Base-by-base conservation (phyloP, 345 rosid genomes). In the Aegle marmelos region DNA sequence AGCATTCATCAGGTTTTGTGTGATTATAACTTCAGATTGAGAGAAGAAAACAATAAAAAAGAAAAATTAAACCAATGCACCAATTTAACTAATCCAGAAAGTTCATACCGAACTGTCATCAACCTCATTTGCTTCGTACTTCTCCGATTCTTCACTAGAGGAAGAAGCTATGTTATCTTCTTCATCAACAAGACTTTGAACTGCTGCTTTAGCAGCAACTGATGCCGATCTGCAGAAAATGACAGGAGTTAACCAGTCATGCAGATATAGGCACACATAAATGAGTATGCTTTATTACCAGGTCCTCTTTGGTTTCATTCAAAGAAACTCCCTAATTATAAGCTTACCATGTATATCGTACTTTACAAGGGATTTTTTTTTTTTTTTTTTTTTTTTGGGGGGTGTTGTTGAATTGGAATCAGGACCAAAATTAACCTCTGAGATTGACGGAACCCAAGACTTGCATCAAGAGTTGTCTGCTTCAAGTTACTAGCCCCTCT, bases 381-480 rank as follows among this genome's bases (percentile, higher is more conserved):
- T n/a, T n/a, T n/a, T n/a, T n/a, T n/a, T n/a, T n/a, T n/a, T n/a
- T n/a, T n/a, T n/a, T n/a, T n/a, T n/a, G n/a, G n/a, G n/a, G n/a
- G n/a, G n/a, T n/a, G n/a, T n/a, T n/a, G n/a, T n/a, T n/a, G 58
- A 16, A 74, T 28, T 64, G 63, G 64, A 59, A 57, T 19, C 36
- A 74, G 72, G 39, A 66, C 73, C 36, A 70, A 39, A 36, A 76
- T 63, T 25, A 28, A 95, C 99, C 99, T 96, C 81, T 88, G 94
- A 86, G 96, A 83, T 74, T 82, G 94, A 78, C 89, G 94, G 83
- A 90, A 86, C 57, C 94, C 95, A 60, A 90, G 83, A 72, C 89
- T 65, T 66, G 86, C 78, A 87, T 93, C 94, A 82, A 95, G 98
- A 79, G 98, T 95, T 78, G 92, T 90, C 86, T 95, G 97, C 86